Percentiles rank a stretch among this genome's conserved stretches.
phyloP scores from a whole-genome alignment of 495 filamentous ascomycete species.

The Xylaria acuta region DNA sequence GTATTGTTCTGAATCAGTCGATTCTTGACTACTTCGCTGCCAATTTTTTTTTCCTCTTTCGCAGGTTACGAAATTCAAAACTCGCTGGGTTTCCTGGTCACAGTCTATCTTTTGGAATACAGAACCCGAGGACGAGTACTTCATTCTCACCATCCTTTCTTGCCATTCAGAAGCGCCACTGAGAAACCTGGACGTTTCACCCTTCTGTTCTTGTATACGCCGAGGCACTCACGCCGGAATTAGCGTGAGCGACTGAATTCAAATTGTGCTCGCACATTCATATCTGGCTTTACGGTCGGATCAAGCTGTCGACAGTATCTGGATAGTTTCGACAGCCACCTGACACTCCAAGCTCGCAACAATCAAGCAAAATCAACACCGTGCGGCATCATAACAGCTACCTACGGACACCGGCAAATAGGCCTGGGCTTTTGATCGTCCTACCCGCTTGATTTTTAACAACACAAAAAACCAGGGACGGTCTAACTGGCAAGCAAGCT shows the following conservation, averaged over 20 bases:
- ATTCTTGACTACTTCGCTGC: constrained; percentile 16
- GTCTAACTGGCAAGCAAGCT: not conserved
- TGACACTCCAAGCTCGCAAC: not conserved
- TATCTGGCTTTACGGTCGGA: not conserved
- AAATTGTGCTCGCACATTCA: not conserved
- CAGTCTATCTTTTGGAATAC: constrained; percentile 27
- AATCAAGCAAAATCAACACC: constrained; percentile 3
- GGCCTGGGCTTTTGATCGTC: not conserved
- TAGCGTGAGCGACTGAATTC: not conserved
- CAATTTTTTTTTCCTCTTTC: constrained; percentile 10
- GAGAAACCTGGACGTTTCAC: constrained; percentile 29
- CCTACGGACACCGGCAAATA: not conserved
- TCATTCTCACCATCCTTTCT: constrained; percentile 19
- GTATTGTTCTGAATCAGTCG: constrained; percentile 24
- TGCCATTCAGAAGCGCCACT: constrained; percentile 4
- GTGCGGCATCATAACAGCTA: not conserved
- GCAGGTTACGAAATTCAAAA: constrained; percentile 26
- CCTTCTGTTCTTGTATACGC: not conserved
- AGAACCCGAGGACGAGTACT: constrained; percentile 22
- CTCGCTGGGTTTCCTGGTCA: constrained; percentile 22
- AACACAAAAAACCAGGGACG: not conserved
- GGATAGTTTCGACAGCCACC: constrained; percentile 20
- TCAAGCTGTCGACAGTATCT: constrained; percentile 20
- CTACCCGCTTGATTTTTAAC: not conserved
- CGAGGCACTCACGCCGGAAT: not conserved